These are phyloP conservation scores for Alternaria triticimaculans DNA, from an alignment of 2,329 filamentous ascomycete genomes.

Conservation along the genomic window DNA sequence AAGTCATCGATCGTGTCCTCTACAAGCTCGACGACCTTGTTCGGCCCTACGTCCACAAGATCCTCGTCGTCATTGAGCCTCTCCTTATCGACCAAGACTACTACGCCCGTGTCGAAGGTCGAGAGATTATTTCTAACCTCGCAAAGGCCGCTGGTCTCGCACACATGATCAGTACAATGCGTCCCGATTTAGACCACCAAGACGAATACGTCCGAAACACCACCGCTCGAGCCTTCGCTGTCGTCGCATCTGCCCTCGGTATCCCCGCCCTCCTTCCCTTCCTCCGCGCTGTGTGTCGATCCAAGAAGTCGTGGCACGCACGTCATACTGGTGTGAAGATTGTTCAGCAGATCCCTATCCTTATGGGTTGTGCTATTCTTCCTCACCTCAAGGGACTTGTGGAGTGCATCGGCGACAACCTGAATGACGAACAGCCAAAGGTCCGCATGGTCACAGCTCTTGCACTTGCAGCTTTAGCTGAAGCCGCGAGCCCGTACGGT, in stretches of 20 bases:
- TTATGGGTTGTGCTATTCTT: conserved; percentile 97
- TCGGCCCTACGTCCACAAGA: conserved; percentile 96
- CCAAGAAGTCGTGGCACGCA: conserved; percentile 99
- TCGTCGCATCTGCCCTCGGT: conserved; percentile 93
- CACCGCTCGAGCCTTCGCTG: conserved; percentile 93
- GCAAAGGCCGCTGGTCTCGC: conserved; percentile 95
- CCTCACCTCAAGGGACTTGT: conserved; percentile 95
- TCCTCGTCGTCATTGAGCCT: conserved; percentile 98
- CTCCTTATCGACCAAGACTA: conserved; percentile 99
- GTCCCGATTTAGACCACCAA: conserved; percentile 96
- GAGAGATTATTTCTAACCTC: conserved; percentile 98
- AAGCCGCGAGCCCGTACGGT: conserved; percentile 97
- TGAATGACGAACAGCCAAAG: conserved; percentile 98
- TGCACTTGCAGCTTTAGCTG: conserved; percentile 91
- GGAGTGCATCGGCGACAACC: conserved; percentile 92
- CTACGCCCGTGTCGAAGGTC: conserved; percentile 96
- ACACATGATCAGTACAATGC: conserved; percentile 99
- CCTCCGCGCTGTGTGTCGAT: conserved; percentile 91
- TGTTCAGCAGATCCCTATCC: conserved; percentile 96
- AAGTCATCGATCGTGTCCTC: conserved; percentile 97
- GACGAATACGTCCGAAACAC: conserved; percentile 99
- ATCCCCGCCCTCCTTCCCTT: conserved; percentile 96
- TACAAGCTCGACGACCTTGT: conserved; percentile 99
- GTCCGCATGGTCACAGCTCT: conserved; percentile 95
- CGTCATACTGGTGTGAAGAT: conserved; percentile 99